Conservation (phyloP, 805 yeast species). For the Lachancea fermentati region DNA sequence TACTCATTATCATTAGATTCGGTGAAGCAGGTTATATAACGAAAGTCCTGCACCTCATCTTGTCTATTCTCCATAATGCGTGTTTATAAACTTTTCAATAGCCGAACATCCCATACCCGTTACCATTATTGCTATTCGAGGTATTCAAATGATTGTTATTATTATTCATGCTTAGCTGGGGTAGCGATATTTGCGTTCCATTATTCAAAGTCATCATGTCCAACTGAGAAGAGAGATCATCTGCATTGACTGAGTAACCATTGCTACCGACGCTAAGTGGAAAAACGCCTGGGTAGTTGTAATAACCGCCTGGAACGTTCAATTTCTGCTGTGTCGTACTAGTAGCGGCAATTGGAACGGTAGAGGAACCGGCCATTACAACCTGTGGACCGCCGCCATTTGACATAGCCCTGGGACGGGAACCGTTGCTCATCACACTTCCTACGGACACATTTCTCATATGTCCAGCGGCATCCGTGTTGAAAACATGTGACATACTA, state of each 20-base stretch:
- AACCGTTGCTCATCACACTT: slow-evolving; percentile 28
- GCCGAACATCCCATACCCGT: slow-evolving; percentile 7
- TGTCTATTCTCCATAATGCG: slow-evolving; percentile 1
- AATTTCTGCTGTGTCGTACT: background rate
- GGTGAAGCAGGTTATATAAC: too few species aligned
- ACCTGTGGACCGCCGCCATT: slow-evolving; percentile 11
- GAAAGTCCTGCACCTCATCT: too few species aligned
- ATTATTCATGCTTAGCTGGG: slow-evolving; percentile 27
- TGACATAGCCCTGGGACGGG: slow-evolving; percentile 21
- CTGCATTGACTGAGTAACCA: slow-evolving; percentile 16
- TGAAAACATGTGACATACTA: slow-evolving; percentile 23
- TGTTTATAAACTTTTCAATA: slow-evolving; percentile 1
- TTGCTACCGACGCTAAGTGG: slow-evolving; percentile 15
- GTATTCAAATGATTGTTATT: slow-evolving; percentile 16
- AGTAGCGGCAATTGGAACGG: background rate
- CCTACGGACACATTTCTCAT: slow-evolving; percentile 29
- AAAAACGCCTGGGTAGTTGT: slow-evolving; percentile 31
- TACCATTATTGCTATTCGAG: slow-evolving; percentile 11
- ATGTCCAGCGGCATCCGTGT: slow-evolving; percentile 20
- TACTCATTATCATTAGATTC: slow-evolving; percentile 1
- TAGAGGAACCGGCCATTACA: slow-evolving; percentile 11
- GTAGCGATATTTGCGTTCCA: slow-evolving; percentile 27
- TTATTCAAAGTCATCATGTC: slow-evolving; percentile 27
- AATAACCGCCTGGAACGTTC: slow-evolving; percentile 11
- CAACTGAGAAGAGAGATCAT: slow-evolving; percentile 26